phyloP scores from a whole-genome alignment of 2,329 filamentous ascomycete genomes.

The Penicillium paneum region DNA sequence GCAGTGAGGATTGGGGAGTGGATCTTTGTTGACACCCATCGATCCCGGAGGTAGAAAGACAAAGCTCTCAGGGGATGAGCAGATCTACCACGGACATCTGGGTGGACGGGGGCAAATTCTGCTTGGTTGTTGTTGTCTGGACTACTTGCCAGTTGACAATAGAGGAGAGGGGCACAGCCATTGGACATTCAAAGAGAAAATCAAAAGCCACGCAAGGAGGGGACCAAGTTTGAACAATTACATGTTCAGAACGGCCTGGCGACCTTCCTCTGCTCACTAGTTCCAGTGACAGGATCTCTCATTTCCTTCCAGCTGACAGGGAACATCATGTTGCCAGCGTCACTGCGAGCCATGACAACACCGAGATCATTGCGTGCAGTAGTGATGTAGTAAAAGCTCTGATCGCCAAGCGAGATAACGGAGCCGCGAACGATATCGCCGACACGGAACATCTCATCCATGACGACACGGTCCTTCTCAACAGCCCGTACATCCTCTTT shows the following conservation, averaged over 20 bases:
- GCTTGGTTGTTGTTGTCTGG: not conserved
- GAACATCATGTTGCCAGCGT: constrained; percentile 84
- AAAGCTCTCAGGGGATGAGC: not conserved
- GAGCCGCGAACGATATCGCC: constrained; percentile 86
- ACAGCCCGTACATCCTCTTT: constrained; percentile 90
- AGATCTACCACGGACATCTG: not conserved
- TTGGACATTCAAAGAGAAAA: not conserved
- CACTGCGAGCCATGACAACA: constrained; percentile 88
- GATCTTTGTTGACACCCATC: not conserved
- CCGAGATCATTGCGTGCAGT: constrained; percentile 89
- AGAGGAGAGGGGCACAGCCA: not conserved
- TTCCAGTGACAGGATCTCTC: constrained; percentile 73
- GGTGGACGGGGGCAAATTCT: not conserved
- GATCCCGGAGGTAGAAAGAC: not conserved
- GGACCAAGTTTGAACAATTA: not conserved
- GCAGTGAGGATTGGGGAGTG: not conserved
- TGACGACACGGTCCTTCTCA: constrained; percentile 91
- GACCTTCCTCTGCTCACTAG: constrained; percentile 80
- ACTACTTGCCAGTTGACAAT: not conserved
- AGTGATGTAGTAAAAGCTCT: constrained; percentile 91
- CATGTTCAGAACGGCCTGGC: constrained; percentile 73
- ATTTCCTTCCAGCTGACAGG: constrained; percentile 96
- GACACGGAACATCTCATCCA: constrained; percentile 86
- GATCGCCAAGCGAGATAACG: constrained; percentile 88
- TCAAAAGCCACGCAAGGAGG: not conserved